Evolutionary conservation across 108 stramenopile genomes (phyloP).

Genomic region (Nitzschia sp.): DNA sequence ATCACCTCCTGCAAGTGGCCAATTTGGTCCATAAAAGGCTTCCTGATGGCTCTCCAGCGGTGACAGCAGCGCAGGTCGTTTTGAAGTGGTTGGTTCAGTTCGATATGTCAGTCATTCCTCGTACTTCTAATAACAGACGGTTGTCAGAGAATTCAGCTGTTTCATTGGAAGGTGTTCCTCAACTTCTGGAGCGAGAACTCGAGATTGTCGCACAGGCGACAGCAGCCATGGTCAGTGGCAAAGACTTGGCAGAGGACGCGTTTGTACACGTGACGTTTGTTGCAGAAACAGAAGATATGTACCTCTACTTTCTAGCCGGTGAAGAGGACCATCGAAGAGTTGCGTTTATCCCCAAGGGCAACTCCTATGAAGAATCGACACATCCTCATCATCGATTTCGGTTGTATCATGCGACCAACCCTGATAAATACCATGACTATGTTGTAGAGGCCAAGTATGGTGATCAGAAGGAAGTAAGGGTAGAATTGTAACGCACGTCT

Average conservation of each 20-base stretch:
- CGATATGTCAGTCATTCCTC: conserved; percentile 44
- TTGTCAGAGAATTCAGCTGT: conserved; percentile 39
- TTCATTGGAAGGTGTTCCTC: conserved; percentile 23
- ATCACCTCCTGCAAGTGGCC: conserved; percentile 34
- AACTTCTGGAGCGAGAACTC: conserved; percentile 34
- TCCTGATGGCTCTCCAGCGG: conserved; percentile 7
- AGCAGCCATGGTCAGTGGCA: conserved; percentile 45
- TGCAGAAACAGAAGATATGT: conserved; percentile 39
- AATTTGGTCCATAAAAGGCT: not conserved
- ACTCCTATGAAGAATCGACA: conserved; percentile 37
- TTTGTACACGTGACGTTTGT: conserved; percentile 52
- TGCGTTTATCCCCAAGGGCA: conserved; percentile 33
- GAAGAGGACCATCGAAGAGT: conserved; percentile 40
- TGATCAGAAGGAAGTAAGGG: conserved; percentile 40
- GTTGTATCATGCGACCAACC: conserved; percentile 44
- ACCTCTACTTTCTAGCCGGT: conserved; percentile 48
- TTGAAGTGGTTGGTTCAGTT: conserved; percentile 42
- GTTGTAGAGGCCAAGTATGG: conserved; percentile 43
- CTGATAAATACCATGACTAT: conserved; percentile 29
- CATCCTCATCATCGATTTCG: conserved; percentile 47
- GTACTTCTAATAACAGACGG: conserved; percentile 30
- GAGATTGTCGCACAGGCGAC: conserved; percentile 37
- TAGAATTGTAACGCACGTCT: conserved; percentile 30
- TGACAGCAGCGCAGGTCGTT: conserved; percentile 30
- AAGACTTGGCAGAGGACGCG: conserved; percentile 46